These are phyloP conservation scores for Eutypa lata DNA, from an alignment of 2,329 filamentous ascomycete genomes.

Conservation along the genomic window DNA sequence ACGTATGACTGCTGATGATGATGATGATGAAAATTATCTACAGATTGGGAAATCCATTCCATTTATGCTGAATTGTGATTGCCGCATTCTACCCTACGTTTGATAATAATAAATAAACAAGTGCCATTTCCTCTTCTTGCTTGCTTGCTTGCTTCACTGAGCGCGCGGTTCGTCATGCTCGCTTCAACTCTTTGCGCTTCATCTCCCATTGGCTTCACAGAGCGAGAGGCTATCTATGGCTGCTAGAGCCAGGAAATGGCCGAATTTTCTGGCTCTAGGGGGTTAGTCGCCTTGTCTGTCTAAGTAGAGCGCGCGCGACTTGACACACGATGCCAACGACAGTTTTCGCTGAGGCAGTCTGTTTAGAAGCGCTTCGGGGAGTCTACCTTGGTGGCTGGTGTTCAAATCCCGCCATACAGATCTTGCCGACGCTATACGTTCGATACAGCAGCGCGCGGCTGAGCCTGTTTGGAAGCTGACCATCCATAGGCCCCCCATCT, in stretches of 20 bases:
- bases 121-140: background rate
- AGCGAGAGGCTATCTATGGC: conserved; percentile 17
- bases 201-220: conserved; percentile 13
- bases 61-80: conserved; percentile 3
- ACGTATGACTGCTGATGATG: background rate
- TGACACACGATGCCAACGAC: conserved; percentile 20
- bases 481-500: background rate
- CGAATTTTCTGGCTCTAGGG: conserved; percentile 9
- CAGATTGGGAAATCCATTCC: background rate
- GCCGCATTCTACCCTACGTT: background rate
- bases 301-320: conserved; percentile 23
- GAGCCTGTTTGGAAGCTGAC: background rate
- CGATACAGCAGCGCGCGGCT: background rate
- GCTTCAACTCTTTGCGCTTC: conserved; percentile 18
- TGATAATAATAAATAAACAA: conserved; percentile 1
- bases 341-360: conserved; percentile 10
- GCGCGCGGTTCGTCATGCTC: conserved; percentile 27
- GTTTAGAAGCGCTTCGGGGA: conserved; percentile 8
- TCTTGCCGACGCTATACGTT: background rate
- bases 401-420: conserved; percentile 14
- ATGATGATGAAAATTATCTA: background rate
- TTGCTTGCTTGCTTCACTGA: conserved; percentile 20
- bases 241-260: conserved; percentile 2
- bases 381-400: conserved; percentile 14
- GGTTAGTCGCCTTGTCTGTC: conserved; percentile 8